A percentile compares a stretch with the other conserved stretches of the same genome.
Conservation (phyloP, 2,329 filamentous ascomycete genomes). For the Magnaporthiopsis incrustans region DNA sequence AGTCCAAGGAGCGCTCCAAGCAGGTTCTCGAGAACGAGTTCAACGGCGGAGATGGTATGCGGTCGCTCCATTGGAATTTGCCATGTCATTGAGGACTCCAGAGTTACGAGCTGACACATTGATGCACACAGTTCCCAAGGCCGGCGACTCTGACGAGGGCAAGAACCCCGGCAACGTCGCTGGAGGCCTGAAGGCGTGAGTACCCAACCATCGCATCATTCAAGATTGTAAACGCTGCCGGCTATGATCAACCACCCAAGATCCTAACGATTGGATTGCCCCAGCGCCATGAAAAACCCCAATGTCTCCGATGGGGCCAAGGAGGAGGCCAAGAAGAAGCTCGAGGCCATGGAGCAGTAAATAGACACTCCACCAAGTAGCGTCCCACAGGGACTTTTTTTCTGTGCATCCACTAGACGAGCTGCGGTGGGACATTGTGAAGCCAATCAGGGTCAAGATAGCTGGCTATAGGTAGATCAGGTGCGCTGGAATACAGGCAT, state of each 20-base stretch:
- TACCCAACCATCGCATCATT: conserved; percentile 7
- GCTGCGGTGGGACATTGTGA: neutral
- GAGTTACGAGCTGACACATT: neutral
- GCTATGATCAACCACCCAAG: too few relatives aligned
- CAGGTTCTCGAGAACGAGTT: conserved; percentile 43
- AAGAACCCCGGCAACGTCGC: conserved; percentile 49
- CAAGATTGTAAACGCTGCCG: too few relatives aligned
- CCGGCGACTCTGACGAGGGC: conserved; percentile 23
- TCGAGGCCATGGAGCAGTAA: conserved; percentile 29
- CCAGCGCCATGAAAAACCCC: conserved; percentile 44
- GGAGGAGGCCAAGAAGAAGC: conserved; percentile 42
- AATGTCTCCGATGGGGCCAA: conserved; percentile 49
- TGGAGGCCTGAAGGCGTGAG: conserved; percentile 43
- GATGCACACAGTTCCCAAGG: conserved; percentile 19
- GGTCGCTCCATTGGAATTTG: neutral
- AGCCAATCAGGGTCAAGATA: neutral
- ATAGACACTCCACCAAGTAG: neutral
- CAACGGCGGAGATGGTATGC: conserved; percentile 29
- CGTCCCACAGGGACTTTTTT: neutral
- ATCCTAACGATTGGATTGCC: neutral
- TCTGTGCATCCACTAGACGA: neutral
- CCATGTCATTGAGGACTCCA: neutral
- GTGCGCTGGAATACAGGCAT: neutral
- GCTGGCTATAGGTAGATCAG: neutral
- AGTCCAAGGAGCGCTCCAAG: conserved; percentile 47